Base-by-base conservation (phyloP, 139 green algal genomes). In the Auxenochlorella pyrenoidosa region DNA sequence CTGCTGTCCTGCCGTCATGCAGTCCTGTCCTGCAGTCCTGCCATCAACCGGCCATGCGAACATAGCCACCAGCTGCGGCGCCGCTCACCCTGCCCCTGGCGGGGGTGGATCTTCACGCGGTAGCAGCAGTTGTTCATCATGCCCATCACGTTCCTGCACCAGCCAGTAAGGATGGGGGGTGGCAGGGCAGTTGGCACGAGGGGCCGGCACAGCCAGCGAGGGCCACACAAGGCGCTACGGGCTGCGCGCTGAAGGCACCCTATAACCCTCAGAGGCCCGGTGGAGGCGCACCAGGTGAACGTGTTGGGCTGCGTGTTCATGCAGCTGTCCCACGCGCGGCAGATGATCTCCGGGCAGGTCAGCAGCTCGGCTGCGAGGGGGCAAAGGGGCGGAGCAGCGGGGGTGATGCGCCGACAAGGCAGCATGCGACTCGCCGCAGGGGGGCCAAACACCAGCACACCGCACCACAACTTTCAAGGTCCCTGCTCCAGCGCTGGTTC, bases 111-210 rank as follows among this genome's bases (percentile, higher is more conserved):
- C 84, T 91, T 89, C 15, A 83, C 59, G 21, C 81, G 81, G 81
- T 83, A 99, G 86, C 95, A 93, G 90, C 93, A 96, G 93, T 99
- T 99, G 95, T 99, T 99, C 93, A 99, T 96, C 98, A 99, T 99
- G 87, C 98, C 98, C 96, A 99, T 98, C 44, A 99, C 47, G 84
- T 99, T 99, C 97, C 97, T 99, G 3, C 96, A 98, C 86, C 96
- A 92, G 79, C 34, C 89, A 91, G 86, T 0, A 58, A 36, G 40
- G 3, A 75, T 32, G 78, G n/a, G n/a, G 40, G 32, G 12, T 82
- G 59, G n/a, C 47, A 43, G 21, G 71, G 40, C 3, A 75, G 34
- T 63, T 13, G 71, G 79, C 12, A 54, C 8, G 36, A 0, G 21
- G 24, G 40, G 12, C 28, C 41, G 43, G 73, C 12, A 44, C 2